Conservation (phyloP, 192 early-diverging fungal species). For the Ambispora gerdemannii region DNA sequence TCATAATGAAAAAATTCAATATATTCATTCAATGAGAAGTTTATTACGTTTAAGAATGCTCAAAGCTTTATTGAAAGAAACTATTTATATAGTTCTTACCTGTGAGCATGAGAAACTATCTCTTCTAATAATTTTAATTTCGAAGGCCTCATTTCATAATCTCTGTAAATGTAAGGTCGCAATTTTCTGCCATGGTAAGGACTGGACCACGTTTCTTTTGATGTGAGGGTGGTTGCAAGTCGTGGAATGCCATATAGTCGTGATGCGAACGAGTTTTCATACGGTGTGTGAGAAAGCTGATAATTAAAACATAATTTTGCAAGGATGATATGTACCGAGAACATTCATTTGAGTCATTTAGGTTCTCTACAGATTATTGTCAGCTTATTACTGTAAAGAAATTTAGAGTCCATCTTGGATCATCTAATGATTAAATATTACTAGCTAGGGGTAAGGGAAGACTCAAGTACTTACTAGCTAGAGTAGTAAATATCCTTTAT, state of each 20-base stretch:
- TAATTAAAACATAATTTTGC: conserved; percentile 34
- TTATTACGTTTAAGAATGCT: conserved; percentile 14
- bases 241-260: conserved; percentile 64
- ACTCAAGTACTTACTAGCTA: too few species aligned
- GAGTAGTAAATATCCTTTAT: too few species aligned
- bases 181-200: conserved; percentile 71
- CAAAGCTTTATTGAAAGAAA: conserved; percentile 14
- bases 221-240: conserved; percentile 53
- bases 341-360: neutral
- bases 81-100: conserved; percentile 35
- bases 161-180: conserved; percentile 81
- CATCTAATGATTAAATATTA: too few species aligned
- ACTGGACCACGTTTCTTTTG: conserved; percentile 53
- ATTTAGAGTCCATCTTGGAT: too few species aligned
- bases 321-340: conserved; percentile 5
- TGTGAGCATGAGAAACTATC: conserved; percentile 36
- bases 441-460: too few species aligned
- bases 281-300: conserved; percentile 54
- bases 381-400: too few species aligned
- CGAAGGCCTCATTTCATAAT: conserved; percentile 54
- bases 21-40: conserved; percentile 31
- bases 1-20: too few species aligned
- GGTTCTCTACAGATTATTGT: neutral
- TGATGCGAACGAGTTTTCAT: conserved; percentile 70
- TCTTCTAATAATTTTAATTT: conserved; percentile 46